Conservation (phyloP, 1,139 yeast species). For the Pichia sp. region DNA sequence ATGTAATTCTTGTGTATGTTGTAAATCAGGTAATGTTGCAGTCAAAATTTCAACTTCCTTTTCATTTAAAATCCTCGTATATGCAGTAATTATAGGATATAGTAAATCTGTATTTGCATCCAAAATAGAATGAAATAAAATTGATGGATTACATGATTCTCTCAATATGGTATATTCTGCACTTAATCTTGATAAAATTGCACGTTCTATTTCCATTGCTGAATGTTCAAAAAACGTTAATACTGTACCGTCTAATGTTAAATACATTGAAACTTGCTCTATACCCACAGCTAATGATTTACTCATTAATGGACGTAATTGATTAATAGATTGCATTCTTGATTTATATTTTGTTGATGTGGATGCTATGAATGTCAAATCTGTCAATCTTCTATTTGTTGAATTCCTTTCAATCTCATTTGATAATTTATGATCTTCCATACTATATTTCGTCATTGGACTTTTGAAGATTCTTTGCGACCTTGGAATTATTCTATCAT, state of each 20-base stretch:
- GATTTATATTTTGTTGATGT: conserved; percentile 25
- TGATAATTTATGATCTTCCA: conserved; percentile 7
- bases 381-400: conserved; percentile 28
- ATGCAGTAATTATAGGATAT: conserved; percentile 53
- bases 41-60: conserved; percentile 44
- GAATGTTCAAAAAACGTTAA: conserved; percentile 50
- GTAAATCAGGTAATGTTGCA: conserved; percentile 36
- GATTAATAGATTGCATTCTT: conserved; percentile 33
- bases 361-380: conserved; percentile 19
- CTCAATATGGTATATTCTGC: conserved; percentile 41
- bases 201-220: conserved; percentile 43
- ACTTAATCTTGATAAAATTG: conserved; percentile 40
- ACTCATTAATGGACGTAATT: conserved; percentile 39
- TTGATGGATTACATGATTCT: conserved; percentile 43
- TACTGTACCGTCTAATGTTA: conserved; percentile 38
- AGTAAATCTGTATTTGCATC: conserved; percentile 53
- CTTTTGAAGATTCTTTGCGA: conserved; percentile 1
- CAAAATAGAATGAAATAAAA: conserved; percentile 45
- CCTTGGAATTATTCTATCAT: conserved; percentile 6
- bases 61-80: conserved; percentile 40
- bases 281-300: conserved; percentile 43
- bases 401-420: conserved; percentile 12
- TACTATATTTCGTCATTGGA: background rate
- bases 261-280: conserved; percentile 46
- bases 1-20: conserved; percentile 45